Percentiles rank a stretch among this genome's conserved stretches.
Evolutionary conservation across 192 early-diverging fungal species (phyloP).

Genomic region (Entophlyctis luteolus): DNA sequence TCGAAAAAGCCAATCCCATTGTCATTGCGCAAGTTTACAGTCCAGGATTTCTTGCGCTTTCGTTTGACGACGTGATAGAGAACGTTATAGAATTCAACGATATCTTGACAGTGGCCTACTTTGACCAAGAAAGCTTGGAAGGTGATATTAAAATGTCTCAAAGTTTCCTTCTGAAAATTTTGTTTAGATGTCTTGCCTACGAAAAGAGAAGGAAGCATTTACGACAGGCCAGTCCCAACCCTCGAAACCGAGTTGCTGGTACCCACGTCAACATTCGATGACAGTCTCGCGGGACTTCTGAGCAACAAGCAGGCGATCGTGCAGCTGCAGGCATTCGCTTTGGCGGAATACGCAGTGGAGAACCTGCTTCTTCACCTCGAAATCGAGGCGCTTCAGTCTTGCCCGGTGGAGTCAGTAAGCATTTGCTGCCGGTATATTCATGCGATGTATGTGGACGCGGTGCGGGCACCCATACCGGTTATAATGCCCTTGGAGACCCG

Average conservation of each 20-base stretch:
- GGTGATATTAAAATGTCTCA: neutral
- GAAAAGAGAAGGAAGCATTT: neutral
- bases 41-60: slow-evolving; percentile 37
- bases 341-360: slow-evolving; percentile 75
- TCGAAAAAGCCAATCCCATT: slow-evolving; percentile 3
- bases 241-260: too few relatives aligned
- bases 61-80: slow-evolving; percentile 31
- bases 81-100: slow-evolving; percentile 41
- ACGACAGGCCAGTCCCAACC: neutral
- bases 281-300: slow-evolving; percentile 33
- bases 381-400: slow-evolving; percentile 68
- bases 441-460: slow-evolving; percentile 63
- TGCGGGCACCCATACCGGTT: slow-evolving; percentile 62
- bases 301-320: slow-evolving; percentile 37
- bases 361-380: slow-evolving; percentile 80
- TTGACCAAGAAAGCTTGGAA: neutral
- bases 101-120: slow-evolving; percentile 2
- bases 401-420: neutral
- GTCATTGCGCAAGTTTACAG: slow-evolving; percentile 40
- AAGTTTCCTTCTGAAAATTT: neutral
- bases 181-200: neutral
- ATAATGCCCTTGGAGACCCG: slow-evolving; percentile 69
- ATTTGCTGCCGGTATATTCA: slow-evolving; percentile 59
- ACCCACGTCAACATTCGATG: slow-evolving; percentile 31
- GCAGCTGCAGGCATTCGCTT: slow-evolving; percentile 54